A percentile compares a stretch with the other conserved stretches of the same genome.
phyloP scores from a whole-genome alignment of 2,329 filamentous ascomycete species.

The Calonectria crousiana region DNA sequence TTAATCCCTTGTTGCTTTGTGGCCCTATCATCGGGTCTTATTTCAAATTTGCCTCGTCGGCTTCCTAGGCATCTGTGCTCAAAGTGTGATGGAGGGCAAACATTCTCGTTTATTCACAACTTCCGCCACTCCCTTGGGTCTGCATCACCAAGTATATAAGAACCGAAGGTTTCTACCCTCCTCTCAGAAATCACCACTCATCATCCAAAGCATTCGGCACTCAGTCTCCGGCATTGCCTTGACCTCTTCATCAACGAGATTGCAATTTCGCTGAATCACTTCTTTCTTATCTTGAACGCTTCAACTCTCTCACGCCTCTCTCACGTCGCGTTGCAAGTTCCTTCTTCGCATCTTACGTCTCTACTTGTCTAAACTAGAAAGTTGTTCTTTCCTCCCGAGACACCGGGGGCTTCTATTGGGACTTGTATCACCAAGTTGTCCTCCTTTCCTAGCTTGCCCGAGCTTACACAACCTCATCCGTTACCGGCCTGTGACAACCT shows the following conservation, averaged over 20 bases:
- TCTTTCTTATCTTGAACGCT: neutral
- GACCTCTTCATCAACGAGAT: constrained; percentile 6
- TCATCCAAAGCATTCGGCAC: constrained; percentile 31
- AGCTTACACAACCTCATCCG: constrained; percentile 42
- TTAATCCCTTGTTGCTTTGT: constrained; percentile 34
- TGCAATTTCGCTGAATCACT: neutral
- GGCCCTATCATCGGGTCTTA: constrained; percentile 39
- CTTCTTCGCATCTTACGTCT: neutral
- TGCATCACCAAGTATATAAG: constrained; percentile 47
- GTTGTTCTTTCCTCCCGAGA: constrained; percentile 33
- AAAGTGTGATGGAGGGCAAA: constrained; percentile 45
- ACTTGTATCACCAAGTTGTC: constrained; percentile 33
- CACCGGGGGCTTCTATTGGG: constrained; percentile 37
- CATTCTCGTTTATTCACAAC: constrained; percentile 40
- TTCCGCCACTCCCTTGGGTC: constrained; percentile 40
- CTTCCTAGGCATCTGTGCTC: constrained; percentile 40
- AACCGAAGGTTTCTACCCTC: constrained; percentile 32
- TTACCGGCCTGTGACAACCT: constrained; percentile 35
- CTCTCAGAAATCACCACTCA: constrained; percentile 33
- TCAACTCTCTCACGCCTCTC: constrained; percentile 4
- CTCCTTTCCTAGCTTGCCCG: neutral
- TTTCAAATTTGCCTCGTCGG: constrained; percentile 45
- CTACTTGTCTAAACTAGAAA: constrained; percentile 27
- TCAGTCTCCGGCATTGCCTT: neutral
- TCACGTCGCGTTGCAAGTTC: neutral